Base-by-base conservation (phyloP, 768 basidiomycete species). In the Phanerodontia chrysosporium region DNA sequence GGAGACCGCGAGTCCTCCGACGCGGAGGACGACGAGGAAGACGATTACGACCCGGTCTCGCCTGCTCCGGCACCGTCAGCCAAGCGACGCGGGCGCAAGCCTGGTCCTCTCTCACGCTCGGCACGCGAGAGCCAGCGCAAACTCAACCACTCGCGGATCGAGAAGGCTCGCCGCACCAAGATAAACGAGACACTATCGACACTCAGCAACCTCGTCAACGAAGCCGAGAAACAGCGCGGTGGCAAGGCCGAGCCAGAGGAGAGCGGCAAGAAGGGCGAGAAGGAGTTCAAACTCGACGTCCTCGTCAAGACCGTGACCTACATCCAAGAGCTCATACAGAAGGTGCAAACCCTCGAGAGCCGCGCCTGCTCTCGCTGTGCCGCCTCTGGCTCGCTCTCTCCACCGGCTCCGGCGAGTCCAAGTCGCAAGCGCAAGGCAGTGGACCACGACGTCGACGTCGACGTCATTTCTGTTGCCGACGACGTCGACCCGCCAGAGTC, bases 121-220 rank as follows among this genome's bases (percentile, higher is more conserved):
- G 89, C 89, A 29, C 80, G 95, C 49, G 94, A 96, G 73, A 83
- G 87, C 1, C 86, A 92, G 72, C 84, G 95, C 54, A 93, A 95
- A 71, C 83, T 92, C 35, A 97, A 97, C 73, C 95, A 98, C 68
- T 92, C 89, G 5, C 85, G 95, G 62, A 98, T 98, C 69, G 95
- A 98, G 75, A 91, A 95, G 69, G 85, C 95, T 0, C 77, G 95
- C 29, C 80, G 95, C 59, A 96, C 95, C 12, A 97, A 97, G 80
- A 98, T 98, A 63, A 98, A 98, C 69, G 88, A 92, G 53, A 92
- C 95, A 0, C 79, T 98, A 5, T 80, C 86, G 2, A 83, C 86
- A 1, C 74, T 98, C 46, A 83, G 87, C 61, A 78, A 80, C 62
- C 84, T 97, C 65, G 92, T 96, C 0, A 75, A 74, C 12, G 75